Base-by-base conservation (phyloP, 1,139 yeast genomes). In the Candida sojae region DNA sequence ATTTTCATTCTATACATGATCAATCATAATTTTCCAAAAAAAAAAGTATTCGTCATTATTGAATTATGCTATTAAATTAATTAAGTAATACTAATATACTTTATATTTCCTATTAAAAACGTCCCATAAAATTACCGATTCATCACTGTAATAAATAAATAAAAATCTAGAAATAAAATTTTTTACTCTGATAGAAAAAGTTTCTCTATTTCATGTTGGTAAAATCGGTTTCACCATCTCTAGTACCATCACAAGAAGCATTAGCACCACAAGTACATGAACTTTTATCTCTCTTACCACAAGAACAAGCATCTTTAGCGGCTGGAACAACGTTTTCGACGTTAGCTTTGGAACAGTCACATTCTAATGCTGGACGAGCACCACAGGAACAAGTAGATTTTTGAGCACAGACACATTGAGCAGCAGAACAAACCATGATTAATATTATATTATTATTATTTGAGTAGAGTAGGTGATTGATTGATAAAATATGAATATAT, bases 321-420 rank as follows among this genome's bases (percentile, higher is more conserved):
- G 67, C 52, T 32, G 79, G 80, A 37, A 57, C 62, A 46, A 63
- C 73, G 53, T 75, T 76, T 60, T 76, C 80, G 47, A 54, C 56
- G 23, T 70, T 54, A 43, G 80, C 77, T 59, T 70, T 75, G 38
- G 67, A 66, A 57, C 81, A 76, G 59, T 60, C 66, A 54, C 81
- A 76, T 51, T 73, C 58, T 58, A 74, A 67, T 45, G 80, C 80
- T 36, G 80, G 77, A 55, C 67, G 64, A 50, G 71, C 70, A 28
- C 81, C 81, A 66, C 81, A 76, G 17, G 80, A 74, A 57, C 81
- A 76, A 52, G 79, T 74, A 54, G 81, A 73, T 56, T 74, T 73
- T 51, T 72, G 59, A 54, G 81, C 80, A 60, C 81, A 76, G 52
- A 73, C 70, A 59, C 81, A 76, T 52, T 67, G 66, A 58, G 71